phyloP scores from a whole-genome alignment of 23 red algal genomes.

The Gracilaria gracilis region DNA sequence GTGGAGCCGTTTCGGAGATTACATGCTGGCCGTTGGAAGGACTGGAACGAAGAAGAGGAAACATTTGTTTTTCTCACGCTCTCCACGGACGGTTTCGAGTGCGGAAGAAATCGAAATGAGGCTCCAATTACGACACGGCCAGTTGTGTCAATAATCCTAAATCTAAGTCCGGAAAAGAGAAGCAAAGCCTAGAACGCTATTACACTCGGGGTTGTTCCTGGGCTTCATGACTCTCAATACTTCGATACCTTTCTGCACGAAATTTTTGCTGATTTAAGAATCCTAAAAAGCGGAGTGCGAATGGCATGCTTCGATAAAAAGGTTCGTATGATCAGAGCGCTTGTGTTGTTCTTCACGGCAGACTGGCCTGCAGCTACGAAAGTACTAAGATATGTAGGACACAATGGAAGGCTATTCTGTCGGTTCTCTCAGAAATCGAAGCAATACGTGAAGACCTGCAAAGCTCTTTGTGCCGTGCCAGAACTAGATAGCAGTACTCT shows the following conservation, averaged over 20 bases:
- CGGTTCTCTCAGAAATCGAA: background rate
- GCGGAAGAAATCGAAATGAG: background rate
- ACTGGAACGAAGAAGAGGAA: constrained; percentile 3
- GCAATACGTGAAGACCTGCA: background rate
- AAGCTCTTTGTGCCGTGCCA: background rate
- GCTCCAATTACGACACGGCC: background rate
- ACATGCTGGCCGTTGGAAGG: background rate
- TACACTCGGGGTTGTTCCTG: background rate
- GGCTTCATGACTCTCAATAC: background rate
- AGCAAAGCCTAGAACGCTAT: background rate
- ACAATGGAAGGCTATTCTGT: background rate
- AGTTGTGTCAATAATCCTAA: background rate
- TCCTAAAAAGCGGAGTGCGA: background rate
- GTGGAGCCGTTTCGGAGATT: background rate
- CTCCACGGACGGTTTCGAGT: background rate
- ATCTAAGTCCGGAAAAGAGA: background rate
- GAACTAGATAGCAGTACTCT: too few species aligned
- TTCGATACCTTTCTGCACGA: background rate
- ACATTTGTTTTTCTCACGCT: background rate
- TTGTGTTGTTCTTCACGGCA: background rate
- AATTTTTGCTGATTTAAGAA: background rate
- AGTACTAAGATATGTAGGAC: background rate
- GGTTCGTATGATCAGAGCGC: background rate
- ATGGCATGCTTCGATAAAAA: background rate
- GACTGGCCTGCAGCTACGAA: background rate